Conservation (phyloP, 75 land plant genomes). For the Selaginella moellendorffii region DNA sequence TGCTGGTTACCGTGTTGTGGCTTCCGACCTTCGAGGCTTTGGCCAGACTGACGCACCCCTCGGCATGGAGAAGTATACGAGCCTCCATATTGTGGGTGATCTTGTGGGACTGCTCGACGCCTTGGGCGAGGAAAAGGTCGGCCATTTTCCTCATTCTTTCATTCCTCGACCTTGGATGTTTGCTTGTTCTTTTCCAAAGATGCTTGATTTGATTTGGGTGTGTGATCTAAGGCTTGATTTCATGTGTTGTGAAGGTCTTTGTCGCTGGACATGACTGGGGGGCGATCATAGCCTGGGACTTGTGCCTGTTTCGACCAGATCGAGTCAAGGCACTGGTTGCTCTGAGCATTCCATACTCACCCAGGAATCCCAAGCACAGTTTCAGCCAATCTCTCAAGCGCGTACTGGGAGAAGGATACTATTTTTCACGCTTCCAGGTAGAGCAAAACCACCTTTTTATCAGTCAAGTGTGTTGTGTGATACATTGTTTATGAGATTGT, state of each 20-base stretch:
- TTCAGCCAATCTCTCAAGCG: too few species aligned
- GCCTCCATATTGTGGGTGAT: constrained; percentile 44
- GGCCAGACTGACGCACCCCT: constrained; percentile 41
- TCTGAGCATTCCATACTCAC: constrained; percentile 4
- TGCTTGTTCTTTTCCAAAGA: too few species aligned
- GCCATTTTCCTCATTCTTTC: too few species aligned
- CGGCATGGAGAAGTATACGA: constrained; percentile 20
- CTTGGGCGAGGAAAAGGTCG: constrained; percentile 8
- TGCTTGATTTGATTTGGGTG: too few species aligned
- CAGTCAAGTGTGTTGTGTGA: background rate
- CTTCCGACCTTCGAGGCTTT: constrained; percentile 51
- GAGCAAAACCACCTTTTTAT: too few species aligned
- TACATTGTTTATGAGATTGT: background rate
- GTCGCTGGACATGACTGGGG: constrained; percentile 18
- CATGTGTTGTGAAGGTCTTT: background rate
- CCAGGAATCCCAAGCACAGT: background rate
- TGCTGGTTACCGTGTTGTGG: constrained; percentile 33
- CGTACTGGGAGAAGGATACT: background rate
- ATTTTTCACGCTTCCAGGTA: background rate
- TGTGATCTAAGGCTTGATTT: too few species aligned
- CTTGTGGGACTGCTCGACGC: constrained; percentile 33
- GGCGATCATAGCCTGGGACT: constrained; percentile 15
- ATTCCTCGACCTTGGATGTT: too few species aligned
- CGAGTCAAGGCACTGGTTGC: constrained; percentile 9
- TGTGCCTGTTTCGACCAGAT: constrained; percentile 14